Evolutionary conservation across 1,284 basidiomycete species (phyloP).

Genomic region (Melanopsichium pennsylvanicum): DNA sequence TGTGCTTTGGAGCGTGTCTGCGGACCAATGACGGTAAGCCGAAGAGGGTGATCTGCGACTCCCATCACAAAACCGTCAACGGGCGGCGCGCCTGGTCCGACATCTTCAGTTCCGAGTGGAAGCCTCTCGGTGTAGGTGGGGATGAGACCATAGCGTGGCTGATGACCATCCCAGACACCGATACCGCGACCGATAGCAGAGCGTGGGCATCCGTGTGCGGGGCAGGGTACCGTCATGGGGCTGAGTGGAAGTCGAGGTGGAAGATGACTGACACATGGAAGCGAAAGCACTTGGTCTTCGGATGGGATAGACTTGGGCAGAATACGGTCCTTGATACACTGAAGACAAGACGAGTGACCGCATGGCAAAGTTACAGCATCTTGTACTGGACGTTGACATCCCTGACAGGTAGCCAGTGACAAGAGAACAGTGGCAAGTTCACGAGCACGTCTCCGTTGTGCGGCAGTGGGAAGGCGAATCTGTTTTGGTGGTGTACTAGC

Average conservation of each 20-base stretch:
- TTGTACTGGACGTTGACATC: conserved; percentile 37
- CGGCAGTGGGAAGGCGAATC: conserved; percentile 25
- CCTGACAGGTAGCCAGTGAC: conserved; percentile 39
- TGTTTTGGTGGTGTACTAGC: not conserved
- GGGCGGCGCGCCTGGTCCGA: conserved; percentile 46
- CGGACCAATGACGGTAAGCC: conserved; percentile 52
- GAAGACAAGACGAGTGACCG: conserved; percentile 56
- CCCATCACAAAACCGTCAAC: conserved; percentile 59
- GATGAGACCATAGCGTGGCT: conserved; percentile 42
- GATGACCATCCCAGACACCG: conserved; percentile 54
- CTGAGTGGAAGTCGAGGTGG: conserved; percentile 56
- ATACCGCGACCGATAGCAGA: conserved; percentile 57
- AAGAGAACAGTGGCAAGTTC: conserved; percentile 43
- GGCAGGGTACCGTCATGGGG: conserved; percentile 52
- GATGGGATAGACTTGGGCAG: conserved; percentile 21
- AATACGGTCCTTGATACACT: conserved; percentile 42
- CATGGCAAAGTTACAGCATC: conserved; percentile 57
- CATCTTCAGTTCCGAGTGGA: conserved; percentile 18
- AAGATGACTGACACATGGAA: conserved; percentile 42
- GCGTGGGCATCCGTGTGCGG: conserved; percentile 47
- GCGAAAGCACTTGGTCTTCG: conserved; percentile 16
- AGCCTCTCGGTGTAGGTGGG: conserved; percentile 39
- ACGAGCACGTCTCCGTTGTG: conserved; percentile 38
- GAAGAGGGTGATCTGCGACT: conserved; percentile 43
- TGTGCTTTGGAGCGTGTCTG: conserved; percentile 46